Percentiles rank a stretch among this genome's conserved stretches.
These are phyloP conservation scores for Echinochloa phyllopogon DNA, from an alignment of 176 grass and related monocot species.

Conservation along the genomic window DNA sequence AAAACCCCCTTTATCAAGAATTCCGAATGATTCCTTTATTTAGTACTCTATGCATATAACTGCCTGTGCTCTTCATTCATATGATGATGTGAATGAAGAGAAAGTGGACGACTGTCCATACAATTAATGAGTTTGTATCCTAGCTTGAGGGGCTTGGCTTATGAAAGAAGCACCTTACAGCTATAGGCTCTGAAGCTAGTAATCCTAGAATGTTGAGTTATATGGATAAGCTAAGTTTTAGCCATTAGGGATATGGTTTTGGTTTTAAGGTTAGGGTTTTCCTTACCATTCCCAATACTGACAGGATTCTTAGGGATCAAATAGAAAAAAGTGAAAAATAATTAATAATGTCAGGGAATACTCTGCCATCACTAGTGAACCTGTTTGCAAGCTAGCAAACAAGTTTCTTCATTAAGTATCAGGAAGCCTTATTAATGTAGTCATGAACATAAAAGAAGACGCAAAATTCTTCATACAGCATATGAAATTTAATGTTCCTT, in stretches of 20 bases:
- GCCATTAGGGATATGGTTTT: background rate
- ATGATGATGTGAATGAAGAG: background rate
- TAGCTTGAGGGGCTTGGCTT: background rate
- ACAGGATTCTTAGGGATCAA: background rate
- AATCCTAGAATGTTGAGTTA: background rate
- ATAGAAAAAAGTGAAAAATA: background rate
- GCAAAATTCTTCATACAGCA: background rate
- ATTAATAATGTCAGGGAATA: background rate
- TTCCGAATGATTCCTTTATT: background rate
- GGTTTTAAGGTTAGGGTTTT: background rate
- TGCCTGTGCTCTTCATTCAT: background rate
- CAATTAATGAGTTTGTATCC: background rate
- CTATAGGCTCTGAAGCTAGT: background rate
- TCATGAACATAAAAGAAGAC: background rate
- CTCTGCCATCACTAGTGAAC: background rate
- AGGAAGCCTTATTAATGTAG: conserved; percentile 4
- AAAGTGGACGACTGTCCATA: background rate
- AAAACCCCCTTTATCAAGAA: background rate
- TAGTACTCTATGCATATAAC: background rate
- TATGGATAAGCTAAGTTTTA: background rate
- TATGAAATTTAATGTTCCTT: background rate
- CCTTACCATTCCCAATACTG: background rate
- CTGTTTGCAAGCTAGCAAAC: background rate
- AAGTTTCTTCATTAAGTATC: background rate
- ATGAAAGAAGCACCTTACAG: background rate